A percentile compares a stretch with the other conserved stretches of the same genome.
Evolutionary conservation across 331 rosid species (phyloP).

Genomic region (Prunus yedoensis): DNA sequence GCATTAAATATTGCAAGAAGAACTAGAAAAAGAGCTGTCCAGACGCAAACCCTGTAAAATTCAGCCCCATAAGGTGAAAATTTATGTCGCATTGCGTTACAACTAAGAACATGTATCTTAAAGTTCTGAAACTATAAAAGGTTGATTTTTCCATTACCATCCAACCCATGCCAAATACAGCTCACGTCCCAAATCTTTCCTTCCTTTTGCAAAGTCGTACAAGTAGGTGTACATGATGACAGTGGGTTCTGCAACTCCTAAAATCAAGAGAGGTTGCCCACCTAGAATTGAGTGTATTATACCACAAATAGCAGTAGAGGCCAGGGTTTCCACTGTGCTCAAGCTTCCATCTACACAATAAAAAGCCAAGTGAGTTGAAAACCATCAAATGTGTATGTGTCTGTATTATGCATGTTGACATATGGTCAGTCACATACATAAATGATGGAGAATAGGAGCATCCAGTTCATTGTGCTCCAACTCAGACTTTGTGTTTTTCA

Average conservation of each 20-base stretch:
- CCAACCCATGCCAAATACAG: constrained; percentile 86
- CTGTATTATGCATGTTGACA: not conserved
- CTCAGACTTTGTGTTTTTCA: not conserved
- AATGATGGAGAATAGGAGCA: not conserved
- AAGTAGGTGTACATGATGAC: constrained; percentile 74
- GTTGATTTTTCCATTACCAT: constrained; percentile 48
- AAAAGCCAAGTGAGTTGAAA: not conserved
- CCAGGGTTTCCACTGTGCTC: constrained; percentile 79
- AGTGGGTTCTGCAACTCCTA: constrained; percentile 93
- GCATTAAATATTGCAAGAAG: constrained; percentile 77
- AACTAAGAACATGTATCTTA: not conserved
- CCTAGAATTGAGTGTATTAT: constrained; percentile 84
- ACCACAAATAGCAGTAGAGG: constrained; percentile 85
- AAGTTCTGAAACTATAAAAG: not conserved
- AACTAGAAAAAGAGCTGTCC: constrained; percentile 75
- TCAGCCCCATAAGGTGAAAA: constrained; percentile 15
- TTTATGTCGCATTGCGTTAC: not conserved
- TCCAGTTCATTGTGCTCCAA: not conserved
- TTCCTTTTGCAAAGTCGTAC: constrained; percentile 70
- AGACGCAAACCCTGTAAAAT: constrained; percentile 73
- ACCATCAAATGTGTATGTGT: not conserved
- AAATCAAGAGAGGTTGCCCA: constrained; percentile 77
- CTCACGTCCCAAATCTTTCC: constrained; percentile 51
- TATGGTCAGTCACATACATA: not conserved
- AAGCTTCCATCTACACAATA: constrained; percentile 68